A percentile compares a stretch with the other conserved stretches of the same genome.
phyloP scores from a whole-genome alignment of 352 stramenopile genomes.

The Phytopythium boreale region DNA sequence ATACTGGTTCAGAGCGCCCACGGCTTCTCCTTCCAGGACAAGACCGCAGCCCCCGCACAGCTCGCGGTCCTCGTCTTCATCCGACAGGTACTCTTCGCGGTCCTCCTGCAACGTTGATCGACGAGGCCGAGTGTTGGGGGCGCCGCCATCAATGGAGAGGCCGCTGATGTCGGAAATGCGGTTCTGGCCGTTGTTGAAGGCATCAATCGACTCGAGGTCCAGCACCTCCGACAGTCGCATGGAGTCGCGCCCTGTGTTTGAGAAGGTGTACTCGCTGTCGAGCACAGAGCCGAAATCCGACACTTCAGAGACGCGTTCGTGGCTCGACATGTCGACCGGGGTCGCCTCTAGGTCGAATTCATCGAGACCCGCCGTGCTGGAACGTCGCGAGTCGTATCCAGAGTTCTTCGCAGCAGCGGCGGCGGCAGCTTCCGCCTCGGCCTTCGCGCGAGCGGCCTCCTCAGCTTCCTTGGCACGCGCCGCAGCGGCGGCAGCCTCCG shows the following conservation, averaged over 20 bases:
- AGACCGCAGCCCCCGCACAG: conserved; percentile 63
- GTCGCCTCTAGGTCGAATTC: conserved; percentile 70
- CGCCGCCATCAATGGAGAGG: conserved; percentile 41
- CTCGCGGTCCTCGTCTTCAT: conserved; percentile 72
- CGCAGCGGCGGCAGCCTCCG: conserved; percentile 24
- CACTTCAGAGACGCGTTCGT: conserved; percentile 57
- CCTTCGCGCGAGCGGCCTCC: conserved; percentile 14
- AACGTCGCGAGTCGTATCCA: conserved; percentile 24
- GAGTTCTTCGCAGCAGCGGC: conserved; percentile 17
- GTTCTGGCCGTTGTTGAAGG: conserved; percentile 31
- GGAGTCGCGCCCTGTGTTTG: conserved; percentile 60
- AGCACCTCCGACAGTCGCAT: conserved; percentile 77
- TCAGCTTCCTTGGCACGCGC: conserved; percentile 16
- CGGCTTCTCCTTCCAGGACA: conserved; percentile 74
- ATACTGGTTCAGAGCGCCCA: conserved; percentile 78
- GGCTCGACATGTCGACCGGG: conserved; percentile 24
- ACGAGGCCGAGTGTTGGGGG: conserved; percentile 15
- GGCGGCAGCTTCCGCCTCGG: conserved; percentile 22
- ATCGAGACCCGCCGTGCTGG: conserved; percentile 45
- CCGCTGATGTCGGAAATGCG: conserved; percentile 58
- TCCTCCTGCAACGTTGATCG: conserved; percentile 18
- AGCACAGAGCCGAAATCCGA: conserved; percentile 64
- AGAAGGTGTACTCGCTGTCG: conserved; percentile 55
- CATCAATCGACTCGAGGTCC: conserved; percentile 61
- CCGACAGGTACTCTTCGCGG: conserved; percentile 44